phyloP scores from a whole-genome alignment of 129 eudicot genomes.

The Smallanthus sonchifolius region DNA sequence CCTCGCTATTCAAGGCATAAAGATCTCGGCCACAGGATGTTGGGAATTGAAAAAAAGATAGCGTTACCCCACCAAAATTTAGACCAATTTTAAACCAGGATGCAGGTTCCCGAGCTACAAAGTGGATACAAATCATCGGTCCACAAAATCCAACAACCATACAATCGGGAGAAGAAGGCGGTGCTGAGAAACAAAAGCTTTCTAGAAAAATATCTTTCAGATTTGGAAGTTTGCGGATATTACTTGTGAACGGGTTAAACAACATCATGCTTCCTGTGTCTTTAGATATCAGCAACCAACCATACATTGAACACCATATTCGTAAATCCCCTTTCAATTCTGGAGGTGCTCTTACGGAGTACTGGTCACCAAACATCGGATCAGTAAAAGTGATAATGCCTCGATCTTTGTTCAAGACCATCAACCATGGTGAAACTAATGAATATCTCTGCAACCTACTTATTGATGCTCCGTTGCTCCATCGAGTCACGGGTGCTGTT shows the following conservation, averaged over 20 bases:
- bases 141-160: conserved; percentile 9
- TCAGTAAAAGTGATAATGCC: conserved; percentile 6
- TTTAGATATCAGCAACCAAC: neutral
- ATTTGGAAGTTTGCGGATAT: neutral
- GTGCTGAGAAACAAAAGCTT: neutral
- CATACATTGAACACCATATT: neutral
- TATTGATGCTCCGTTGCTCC: neutral
- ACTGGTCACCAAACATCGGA: conserved; percentile 2
- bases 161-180: neutral
- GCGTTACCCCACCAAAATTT: no score
- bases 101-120: neutral
- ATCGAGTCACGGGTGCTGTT: neutral
- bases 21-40: neutral
- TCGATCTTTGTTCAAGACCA: neutral
- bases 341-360: neutral
- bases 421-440: conserved; percentile 8
- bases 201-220: neutral
- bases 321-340: neutral
- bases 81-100: neutral
- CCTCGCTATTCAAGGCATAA: neutral
- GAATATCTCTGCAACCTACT: neutral
- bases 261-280: neutral
- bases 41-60: neutral
- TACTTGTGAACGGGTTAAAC: conserved; percentile 1
- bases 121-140: neutral